phyloP scores from a whole-genome alignment of 2,329 filamentous ascomycete genomes.

The Paecilomyces sp. region DNA sequence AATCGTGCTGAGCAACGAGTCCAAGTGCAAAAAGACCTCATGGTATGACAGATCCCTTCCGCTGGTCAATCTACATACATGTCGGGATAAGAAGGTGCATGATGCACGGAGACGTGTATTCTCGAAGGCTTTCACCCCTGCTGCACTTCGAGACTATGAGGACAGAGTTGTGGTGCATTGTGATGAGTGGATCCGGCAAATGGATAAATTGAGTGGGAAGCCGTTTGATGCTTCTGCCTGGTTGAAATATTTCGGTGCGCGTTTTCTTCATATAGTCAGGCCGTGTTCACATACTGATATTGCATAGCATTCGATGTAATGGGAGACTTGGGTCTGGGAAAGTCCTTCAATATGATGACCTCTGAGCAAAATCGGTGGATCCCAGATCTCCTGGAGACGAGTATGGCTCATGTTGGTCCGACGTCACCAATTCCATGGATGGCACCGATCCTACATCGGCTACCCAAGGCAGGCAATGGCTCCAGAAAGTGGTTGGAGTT shows the following conservation, averaged over 20 bases:
- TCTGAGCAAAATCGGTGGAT: background rate
- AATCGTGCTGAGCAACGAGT: background rate
- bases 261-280: background rate
- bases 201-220: background rate
- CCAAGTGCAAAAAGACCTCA: background rate
- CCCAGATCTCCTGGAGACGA: background rate
- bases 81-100: background rate
- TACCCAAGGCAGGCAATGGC: background rate
- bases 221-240: background rate
- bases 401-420: background rate
- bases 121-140: background rate
- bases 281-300: background rate
- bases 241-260: background rate
- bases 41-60: background rate
- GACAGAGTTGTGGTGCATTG: background rate
- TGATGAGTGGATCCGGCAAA: background rate
- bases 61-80: background rate
- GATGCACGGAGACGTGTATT: background rate
- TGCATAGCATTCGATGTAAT: background rate
- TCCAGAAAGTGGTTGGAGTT: background rate
- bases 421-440: background rate
- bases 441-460: background rate
- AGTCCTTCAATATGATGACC: background rate
- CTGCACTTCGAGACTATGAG: background rate
- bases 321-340: background rate